Base-by-base conservation (phyloP, 2,329 filamentous ascomycete genomes). In the Knufia petricola region DNA sequence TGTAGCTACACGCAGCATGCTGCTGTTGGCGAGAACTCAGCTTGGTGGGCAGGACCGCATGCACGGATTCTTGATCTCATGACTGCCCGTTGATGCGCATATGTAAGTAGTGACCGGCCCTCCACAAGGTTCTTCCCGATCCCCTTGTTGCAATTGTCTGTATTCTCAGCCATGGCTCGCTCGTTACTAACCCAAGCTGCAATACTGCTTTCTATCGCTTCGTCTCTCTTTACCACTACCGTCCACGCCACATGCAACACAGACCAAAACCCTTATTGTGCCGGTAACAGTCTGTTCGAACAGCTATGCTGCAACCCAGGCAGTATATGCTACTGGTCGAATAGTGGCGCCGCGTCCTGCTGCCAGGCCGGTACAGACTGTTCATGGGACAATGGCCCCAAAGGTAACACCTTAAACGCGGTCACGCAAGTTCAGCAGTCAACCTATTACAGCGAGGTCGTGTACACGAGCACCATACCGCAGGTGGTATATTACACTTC, bases 361-460 rank as follows among this genome's bases (percentile, higher is more conserved):
- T 62, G 60, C 54, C 57, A 59, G 1, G 47, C 54, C 20, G 60
- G 58, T 31, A 50, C 56, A 49, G 50, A 52, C n/a, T 62, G 60
- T 34, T 36, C 49, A 40, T 52, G 19, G 3, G 37, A 47, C 24
- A 21, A 34, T 20, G 44, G 44, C 13, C 44, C 44, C n/a, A n/a
- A n/a, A n/a, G n/a, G n/a, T n/a, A n/a, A n/a, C n/a, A n/a, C n/a
- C n/a, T n/a, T n/a, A n/a, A 15, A 13, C 20, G 3, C 37, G 21
- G 39, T 28, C 24, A 42, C 21, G 21, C 20, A 42, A n/a, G 23
- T 42, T 10, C 39, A 42, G 39, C 9, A 34, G n/a, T 20, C 42
- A 6, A 46, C 42, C 4, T 36, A 34, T 21, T 36, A 7, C 12
- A 21, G 13, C 3, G 30, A 26, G 7, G 7, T 17, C 19, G 28